phyloP scores from a whole-genome alignment of 345 rosid genomes.

The Linum trigynum region DNA sequence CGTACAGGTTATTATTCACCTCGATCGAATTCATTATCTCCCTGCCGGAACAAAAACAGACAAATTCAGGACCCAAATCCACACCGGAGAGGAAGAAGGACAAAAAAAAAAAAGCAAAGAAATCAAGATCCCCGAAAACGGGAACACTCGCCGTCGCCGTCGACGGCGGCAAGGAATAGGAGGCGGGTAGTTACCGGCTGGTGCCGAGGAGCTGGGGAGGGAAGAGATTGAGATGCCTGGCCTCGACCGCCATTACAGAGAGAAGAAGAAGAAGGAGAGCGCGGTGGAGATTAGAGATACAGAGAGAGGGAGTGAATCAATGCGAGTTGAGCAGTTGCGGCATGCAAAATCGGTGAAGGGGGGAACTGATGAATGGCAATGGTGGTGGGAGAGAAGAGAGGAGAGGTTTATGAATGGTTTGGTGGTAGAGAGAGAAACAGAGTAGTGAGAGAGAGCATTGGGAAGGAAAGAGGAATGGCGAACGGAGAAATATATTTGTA shows the following conservation, averaged over 20 bases:
- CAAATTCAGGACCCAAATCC: background rate
- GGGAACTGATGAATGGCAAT: background rate
- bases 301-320: background rate
- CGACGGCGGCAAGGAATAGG: background rate
- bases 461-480: background rate
- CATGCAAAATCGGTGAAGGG: background rate
- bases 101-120: too few species aligned
- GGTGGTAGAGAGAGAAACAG: background rate
- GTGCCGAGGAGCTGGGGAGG: constrained; percentile 36
- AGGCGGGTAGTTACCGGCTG: constrained; percentile 26
- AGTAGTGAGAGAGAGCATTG: too few species aligned
- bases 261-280: background rate
- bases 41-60: constrained; percentile 11
- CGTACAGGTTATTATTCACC: constrained; percentile 31
- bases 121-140: background rate
- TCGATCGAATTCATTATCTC: constrained; percentile 43
- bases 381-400: background rate
- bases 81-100: background rate
- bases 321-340: background rate
- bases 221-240: constrained; percentile 40
- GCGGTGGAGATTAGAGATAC: background rate
- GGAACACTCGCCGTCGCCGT: background rate
- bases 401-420: background rate
- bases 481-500: background rate
- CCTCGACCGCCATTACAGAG: constrained; percentile 59